These are phyloP conservation scores for Hibiscus syriacus DNA, from an alignment of 345 rosid genomes.

Conservation along the genomic window DNA sequence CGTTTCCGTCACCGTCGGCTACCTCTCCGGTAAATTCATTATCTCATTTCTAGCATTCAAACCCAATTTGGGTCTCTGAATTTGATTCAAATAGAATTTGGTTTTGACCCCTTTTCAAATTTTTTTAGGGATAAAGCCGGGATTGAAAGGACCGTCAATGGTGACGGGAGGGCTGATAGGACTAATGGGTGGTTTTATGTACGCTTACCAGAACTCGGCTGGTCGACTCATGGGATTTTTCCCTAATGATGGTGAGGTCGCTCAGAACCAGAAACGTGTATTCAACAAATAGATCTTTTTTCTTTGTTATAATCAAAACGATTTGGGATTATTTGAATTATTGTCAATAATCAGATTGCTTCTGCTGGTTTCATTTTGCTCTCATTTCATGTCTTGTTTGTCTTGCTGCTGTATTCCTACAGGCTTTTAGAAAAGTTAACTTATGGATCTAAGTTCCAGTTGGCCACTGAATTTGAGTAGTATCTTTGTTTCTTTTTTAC, in stretches of 20 bases:
- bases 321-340: background rate
- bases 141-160: conserved; percentile 89
- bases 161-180: conserved; percentile 97
- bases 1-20: conserved; percentile 91
- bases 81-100: background rate
- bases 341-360: conserved; percentile 5
- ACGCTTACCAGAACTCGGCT: conserved; percentile 72
- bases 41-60: background rate
- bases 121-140: conserved; percentile 73
- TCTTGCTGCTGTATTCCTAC: background rate
- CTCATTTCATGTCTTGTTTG: background rate
- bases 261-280: conserved; percentile 64
- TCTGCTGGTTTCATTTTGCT: background rate
- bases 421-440: background rate
- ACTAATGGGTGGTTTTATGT: conserved; percentile 98
- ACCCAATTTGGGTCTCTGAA: background rate
- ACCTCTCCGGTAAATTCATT: conserved; percentile 51
- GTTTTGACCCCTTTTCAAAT: background rate
- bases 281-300: conserved; percentile 10
- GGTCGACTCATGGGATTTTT: background rate
- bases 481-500: background rate
- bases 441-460: background rate
- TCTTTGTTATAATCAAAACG: background rate
- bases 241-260: background rate
- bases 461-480: background rate